phyloP scores from a whole-genome alignment of 257 asterid genomes.

The Solanum chaucha region DNA sequence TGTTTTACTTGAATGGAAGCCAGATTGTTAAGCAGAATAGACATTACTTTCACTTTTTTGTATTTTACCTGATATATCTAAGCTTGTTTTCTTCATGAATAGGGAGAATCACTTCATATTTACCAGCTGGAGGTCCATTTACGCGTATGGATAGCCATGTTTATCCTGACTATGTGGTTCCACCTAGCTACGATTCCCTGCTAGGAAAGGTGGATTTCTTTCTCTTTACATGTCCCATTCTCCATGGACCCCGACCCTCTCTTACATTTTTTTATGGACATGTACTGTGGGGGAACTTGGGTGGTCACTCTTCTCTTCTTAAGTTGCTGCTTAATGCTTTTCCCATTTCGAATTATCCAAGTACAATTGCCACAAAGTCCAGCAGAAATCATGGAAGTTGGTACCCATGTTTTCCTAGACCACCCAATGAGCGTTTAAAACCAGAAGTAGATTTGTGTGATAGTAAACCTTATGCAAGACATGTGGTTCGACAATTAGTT shows the following conservation, averaged over 20 bases:
- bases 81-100: slow-evolving; percentile 8
- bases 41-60: not conserved
- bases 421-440: not conserved
- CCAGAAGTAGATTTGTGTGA: not conserved
- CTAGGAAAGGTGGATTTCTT: slow-evolving; percentile 68
- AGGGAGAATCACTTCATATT: slow-evolving; percentile 91
- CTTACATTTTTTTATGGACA: not conserved
- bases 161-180: slow-evolving; percentile 95
- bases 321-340: not conserved
- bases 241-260: not conserved
- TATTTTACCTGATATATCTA: not conserved
- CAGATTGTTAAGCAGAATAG: not conserved
- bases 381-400: not conserved
- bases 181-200: slow-evolving; percentile 97
- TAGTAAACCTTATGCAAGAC: not conserved
- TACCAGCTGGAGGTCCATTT: slow-evolving; percentile 98
- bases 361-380: not conserved
- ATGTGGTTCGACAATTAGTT: not conserved
- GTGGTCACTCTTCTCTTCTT: not conserved
- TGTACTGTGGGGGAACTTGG: not conserved
- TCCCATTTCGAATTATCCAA: not conserved
- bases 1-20: too few relatives aligned
- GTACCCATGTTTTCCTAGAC: not conserved
- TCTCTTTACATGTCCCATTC: not conserved
- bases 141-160: slow-evolving; percentile 99